Evolutionary conservation across 2,329 filamentous ascomycete genomes (phyloP).

Genomic region (Penicillium sp.): DNA sequence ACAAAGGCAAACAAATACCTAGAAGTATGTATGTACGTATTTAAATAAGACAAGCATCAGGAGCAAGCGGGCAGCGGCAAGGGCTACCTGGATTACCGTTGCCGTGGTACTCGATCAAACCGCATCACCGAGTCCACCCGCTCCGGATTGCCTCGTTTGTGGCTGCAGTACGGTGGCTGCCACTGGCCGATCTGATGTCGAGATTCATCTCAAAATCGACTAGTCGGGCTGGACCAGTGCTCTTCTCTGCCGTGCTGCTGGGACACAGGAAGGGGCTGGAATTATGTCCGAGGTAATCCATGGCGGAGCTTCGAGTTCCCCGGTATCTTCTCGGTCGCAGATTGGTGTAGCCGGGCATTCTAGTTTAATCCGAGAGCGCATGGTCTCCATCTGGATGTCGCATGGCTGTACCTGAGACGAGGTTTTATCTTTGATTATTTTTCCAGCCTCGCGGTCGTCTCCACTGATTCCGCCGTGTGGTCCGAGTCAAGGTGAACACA

Average conservation of each 20-base stretch:
- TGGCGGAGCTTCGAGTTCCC: constrained; percentile 1
- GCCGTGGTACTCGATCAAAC: constrained; percentile 1
- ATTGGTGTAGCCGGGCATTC: neutral
- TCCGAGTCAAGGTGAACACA: neutral
- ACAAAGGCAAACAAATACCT: too few relatives aligned
- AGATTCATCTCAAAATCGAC: neutral
- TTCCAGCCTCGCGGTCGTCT: neutral
- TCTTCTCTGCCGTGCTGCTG: constrained; percentile 3
- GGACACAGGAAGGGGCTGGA: neutral
- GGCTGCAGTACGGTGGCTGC: constrained; percentile 7
- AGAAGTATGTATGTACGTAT: too few relatives aligned
- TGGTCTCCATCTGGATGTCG: constrained; percentile 1
- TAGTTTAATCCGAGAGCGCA: constrained; percentile 2
- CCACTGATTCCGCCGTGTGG: neutral
- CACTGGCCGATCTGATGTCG: neutral
- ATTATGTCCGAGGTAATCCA: constrained; percentile 2
- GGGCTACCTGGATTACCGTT: neutral
- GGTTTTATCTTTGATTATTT: neutral
- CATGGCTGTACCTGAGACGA: constrained; percentile 4
- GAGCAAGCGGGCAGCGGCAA: neutral
- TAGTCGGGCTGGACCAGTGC: neutral
- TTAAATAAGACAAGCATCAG: neutral
- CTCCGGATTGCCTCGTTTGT: constrained; percentile 1
- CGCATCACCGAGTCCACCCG: neutral
- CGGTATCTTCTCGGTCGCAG: neutral